Evolutionary conservation across 2,329 filamentous ascomycete genomes (phyloP).

Genomic region (Pseudocercospora fuligena): DNA sequence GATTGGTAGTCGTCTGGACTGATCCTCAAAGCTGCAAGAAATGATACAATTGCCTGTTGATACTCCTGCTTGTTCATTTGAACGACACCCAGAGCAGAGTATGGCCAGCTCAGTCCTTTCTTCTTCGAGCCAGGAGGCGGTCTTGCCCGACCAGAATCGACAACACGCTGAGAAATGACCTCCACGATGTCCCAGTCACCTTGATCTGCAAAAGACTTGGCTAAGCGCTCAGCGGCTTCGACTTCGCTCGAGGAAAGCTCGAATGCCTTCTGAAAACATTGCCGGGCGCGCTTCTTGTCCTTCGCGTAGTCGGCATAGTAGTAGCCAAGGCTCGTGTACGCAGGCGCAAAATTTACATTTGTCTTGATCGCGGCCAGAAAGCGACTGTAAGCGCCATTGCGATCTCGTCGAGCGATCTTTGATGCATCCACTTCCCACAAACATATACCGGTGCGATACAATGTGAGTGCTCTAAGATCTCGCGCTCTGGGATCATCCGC

Average conservation of each 20-base stretch:
- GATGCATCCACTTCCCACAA: slow-evolving; percentile 83
- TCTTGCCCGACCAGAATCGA: slow-evolving; percentile 92
- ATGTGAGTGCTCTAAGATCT: slow-evolving; percentile 80
- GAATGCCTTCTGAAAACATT: slow-evolving; percentile 95
- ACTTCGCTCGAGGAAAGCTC: slow-evolving; percentile 89
- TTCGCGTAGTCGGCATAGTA: slow-evolving; percentile 91
- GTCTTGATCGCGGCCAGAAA: slow-evolving; percentile 85
- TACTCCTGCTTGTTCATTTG: slow-evolving; percentile 95
- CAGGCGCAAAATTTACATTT: slow-evolving; percentile 84
- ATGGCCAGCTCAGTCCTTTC: slow-evolving; percentile 94
- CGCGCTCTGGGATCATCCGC: slow-evolving; percentile 63
- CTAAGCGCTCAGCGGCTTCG: slow-evolving; percentile 83
- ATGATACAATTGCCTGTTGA: slow-evolving; percentile 84
- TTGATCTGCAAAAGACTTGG: slow-evolving; percentile 82
- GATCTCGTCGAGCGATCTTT: slow-evolving; percentile 74
- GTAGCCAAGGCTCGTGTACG: slow-evolving; percentile 87
- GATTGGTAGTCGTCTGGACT: slow-evolving; percentile 88
- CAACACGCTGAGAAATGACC: slow-evolving; percentile 83
- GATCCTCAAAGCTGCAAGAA: slow-evolving; percentile 85
- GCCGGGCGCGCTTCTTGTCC: slow-evolving; percentile 83
- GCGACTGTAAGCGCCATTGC: slow-evolving; percentile 79
- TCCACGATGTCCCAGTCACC: slow-evolving; percentile 97
- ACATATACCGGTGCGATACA: slow-evolving; percentile 86
- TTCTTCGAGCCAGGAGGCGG: slow-evolving; percentile 91
- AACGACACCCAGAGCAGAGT: slow-evolving; percentile 88